Percentiles rank a stretch among this genome's conserved stretches.
These are phyloP conservation scores for Pseudocohnilembus persalinus DNA, from an alignment of 169 alveolate genomes.

Conservation along the genomic window DNA sequence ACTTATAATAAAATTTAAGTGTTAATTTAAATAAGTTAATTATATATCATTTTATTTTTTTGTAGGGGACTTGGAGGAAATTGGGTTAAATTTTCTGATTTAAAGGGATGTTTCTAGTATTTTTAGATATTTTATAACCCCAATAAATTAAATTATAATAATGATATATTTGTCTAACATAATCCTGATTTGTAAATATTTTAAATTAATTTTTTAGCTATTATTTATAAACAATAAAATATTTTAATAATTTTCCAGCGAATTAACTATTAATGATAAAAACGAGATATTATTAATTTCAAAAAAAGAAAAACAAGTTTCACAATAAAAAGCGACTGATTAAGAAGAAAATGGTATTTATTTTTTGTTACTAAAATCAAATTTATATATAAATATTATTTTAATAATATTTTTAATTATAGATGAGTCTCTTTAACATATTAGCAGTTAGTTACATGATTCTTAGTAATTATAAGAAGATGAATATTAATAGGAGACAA, in stretches of 20 bases:
- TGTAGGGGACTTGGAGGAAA: constrained; percentile 73
- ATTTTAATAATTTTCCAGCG: neutral
- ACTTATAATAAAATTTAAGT: too few species aligned
- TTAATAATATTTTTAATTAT: too few species aligned
- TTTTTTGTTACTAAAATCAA: too few species aligned
- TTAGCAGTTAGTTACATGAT: too few species aligned
- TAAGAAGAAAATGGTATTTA: too few species aligned
- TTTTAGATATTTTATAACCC: constrained; percentile 57
- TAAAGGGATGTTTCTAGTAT: constrained; percentile 54
- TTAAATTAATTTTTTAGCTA: neutral
- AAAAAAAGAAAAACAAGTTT: constrained; percentile 33
- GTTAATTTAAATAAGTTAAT: too few species aligned
- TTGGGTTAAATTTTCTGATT: constrained; percentile 67
- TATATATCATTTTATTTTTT: too few species aligned
- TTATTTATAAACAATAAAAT: too few species aligned
- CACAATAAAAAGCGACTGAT: too few species aligned
- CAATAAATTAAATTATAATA: constrained; percentile 39
- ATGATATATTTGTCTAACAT: neutral
- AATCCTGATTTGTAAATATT: constrained; percentile 15
- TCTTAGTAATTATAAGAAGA: too few species aligned
- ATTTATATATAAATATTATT: too few species aligned
- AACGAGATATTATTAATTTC: constrained; percentile 30
- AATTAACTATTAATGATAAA: constrained; percentile 31
- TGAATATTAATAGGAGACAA: constrained; percentile 26
- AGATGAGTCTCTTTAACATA: too few species aligned